Base-by-base conservation (phyloP, 2,329 filamentous ascomycete genomes). In the Graphilbum ipis-grandicollis region DNA sequence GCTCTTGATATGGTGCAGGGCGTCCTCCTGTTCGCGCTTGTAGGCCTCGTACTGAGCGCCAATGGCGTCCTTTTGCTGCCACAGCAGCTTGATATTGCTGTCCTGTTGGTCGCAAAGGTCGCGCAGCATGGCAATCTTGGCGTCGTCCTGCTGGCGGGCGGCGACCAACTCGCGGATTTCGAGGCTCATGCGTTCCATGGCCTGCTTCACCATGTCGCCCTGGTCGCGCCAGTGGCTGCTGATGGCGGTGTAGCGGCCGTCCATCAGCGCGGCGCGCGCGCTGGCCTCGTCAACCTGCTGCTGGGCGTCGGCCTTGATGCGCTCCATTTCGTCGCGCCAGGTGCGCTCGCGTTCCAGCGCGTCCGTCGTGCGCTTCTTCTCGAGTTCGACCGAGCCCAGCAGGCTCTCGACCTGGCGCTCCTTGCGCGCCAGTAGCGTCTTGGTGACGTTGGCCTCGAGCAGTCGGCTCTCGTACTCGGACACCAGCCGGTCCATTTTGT, bases 61-160 rank as follows among this genome's bases (percentile, higher is more conserved):
- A 41, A 84, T 72, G 14, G 68, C 67, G 21, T 70, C 65, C 48
- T 81, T 79, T 47, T 79, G 67, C 34, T 65, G 62, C 40, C 58
- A 56, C 19, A 76, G 57, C 40, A 71, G 62, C 39, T 69, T 67
- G 40, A 80, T 66, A 47, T 82, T 79, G 48, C 68, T 65, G 44
- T 79, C 69, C 50, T 83, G 74, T 54, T 85, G 79, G 44, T 83
- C 77, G 51, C 72, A 77, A 23, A 85, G 63, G 41, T 80, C 73
- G 36, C 73, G 65, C 35, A 84, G 59, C 23, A 69, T 72, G 42
- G 60, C 64, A 45, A 79, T 74, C 55, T 67, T 72, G 49, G 68
- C 65, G 46, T 76, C 71, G 48, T 81, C 75, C 36, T 58, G 59
- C 43, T 56, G 61, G 40, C 73, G 60, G 47, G 75, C 68, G 29